Conservation (phyloP, 345 rosid genomes). For the Salix koriyanagi region DNA sequence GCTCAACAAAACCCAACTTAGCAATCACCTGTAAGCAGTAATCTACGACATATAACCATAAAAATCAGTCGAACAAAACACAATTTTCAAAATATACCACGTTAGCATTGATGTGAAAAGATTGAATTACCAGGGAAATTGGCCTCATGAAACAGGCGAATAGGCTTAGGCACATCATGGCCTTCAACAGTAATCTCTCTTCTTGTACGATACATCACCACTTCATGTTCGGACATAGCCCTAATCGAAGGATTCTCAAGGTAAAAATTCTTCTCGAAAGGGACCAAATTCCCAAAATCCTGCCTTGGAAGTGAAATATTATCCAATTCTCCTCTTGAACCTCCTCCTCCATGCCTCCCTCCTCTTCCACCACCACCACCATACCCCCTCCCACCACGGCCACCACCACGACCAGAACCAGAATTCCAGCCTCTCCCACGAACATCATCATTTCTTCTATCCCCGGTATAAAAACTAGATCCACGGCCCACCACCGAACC, state of each 20-base stretch:
- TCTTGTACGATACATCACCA: slow-evolving; percentile 45
- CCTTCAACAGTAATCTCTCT: slow-evolving; percentile 81
- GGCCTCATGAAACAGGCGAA: slow-evolving; percentile 71
- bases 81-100: background rate
- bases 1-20: slow-evolving; percentile 83
- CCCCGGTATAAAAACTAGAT: slow-evolving; percentile 1
- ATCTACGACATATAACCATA: slow-evolving; percentile 33
- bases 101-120: background rate
- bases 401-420: slow-evolving; percentile 10
- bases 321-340: slow-evolving; percentile 55
- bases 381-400: slow-evolving; percentile 28
- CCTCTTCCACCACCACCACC: slow-evolving; percentile 41
- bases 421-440: slow-evolving; percentile 26
- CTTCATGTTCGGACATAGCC: slow-evolving; percentile 73
- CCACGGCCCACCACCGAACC: slow-evolving; percentile 18
- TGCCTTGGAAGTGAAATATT: slow-evolving; percentile 61
- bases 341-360: slow-evolving; percentile 52
- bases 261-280: slow-evolving; percentile 85
- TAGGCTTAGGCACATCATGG: slow-evolving; percentile 74
- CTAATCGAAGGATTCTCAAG: slow-evolving; percentile 57
- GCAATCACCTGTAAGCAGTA: slow-evolving; percentile 81
- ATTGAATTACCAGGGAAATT: slow-evolving; percentile 66
- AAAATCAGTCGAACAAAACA: background rate
- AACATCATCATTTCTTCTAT: slow-evolving; percentile 13
- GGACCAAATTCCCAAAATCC: slow-evolving; percentile 69